Conservation (phyloP, 345 rosid genomes). For the Linum trigynum region DNA sequence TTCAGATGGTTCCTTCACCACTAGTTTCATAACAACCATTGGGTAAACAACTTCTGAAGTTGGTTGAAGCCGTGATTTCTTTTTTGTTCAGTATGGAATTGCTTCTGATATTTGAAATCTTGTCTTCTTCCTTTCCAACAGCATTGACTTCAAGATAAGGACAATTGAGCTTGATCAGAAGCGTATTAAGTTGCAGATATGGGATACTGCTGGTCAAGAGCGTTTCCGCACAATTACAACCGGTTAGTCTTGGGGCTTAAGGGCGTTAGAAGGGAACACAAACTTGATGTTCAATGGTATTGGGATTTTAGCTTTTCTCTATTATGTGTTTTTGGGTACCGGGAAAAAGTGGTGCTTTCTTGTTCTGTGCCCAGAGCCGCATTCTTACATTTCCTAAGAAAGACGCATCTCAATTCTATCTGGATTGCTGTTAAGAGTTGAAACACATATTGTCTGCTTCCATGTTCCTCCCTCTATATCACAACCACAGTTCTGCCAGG, state of each 20-base stretch:
- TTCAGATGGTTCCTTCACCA: constrained; percentile 85
- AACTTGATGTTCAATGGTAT: background rate
- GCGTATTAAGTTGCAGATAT: constrained; percentile 66
- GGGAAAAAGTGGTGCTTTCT: background rate
- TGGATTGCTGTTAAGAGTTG: background rate
- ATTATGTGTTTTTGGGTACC: background rate
- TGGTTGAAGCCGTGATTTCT: background rate
- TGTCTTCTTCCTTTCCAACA: constrained; percentile 6
- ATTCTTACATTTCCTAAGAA: background rate
- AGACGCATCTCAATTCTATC: background rate
- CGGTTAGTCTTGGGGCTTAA: constrained; percentile 18
- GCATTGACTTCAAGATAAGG: constrained; percentile 66
- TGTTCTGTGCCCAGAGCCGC: background rate
- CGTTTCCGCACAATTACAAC: constrained; percentile 52
- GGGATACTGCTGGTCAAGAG: constrained; percentile 62
- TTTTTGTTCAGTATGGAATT: background rate
- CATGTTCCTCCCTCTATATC: background rate
- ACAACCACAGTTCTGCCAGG: background rate
- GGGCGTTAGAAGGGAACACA: background rate
- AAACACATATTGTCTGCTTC: background rate
- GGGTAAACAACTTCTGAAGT: constrained; percentile 32
- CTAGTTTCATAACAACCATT: constrained; percentile 84
- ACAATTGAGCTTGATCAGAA: constrained; percentile 66
- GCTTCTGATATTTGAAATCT: background rate
- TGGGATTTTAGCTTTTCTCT: background rate